phyloP scores from a whole-genome alignment of 208 protist species.

The Leptomonas pyrrhocoris region DNA sequence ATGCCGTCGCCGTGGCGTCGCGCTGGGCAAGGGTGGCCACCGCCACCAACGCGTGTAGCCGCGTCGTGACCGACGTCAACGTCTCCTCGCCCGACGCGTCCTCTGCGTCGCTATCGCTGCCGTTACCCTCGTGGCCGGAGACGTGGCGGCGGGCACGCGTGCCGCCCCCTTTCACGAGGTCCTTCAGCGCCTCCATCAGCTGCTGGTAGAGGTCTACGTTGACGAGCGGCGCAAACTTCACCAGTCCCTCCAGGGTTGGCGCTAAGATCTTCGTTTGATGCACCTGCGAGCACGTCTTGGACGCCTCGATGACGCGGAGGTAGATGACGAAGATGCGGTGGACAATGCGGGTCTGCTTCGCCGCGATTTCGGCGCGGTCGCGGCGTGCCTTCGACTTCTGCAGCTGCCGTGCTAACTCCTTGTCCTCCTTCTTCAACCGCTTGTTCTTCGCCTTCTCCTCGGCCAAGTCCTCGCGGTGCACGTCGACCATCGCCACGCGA shows the following conservation, averaged over 20 bases:
- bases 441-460: slow-evolving; percentile 94
- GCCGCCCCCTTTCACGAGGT: slow-evolving; percentile 68
- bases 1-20: slow-evolving; percentile 77
- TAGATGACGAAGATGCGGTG: slow-evolving; percentile 93
- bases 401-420: slow-evolving; percentile 90
- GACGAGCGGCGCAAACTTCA: slow-evolving; percentile 92
- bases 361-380: slow-evolving; percentile 83
- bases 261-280: slow-evolving; percentile 91
- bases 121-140: slow-evolving; percentile 2
- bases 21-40: slow-evolving; percentile 87
- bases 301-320: slow-evolving; percentile 87
- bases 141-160: not conserved
- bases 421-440: slow-evolving; percentile 90
- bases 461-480: slow-evolving; percentile 87
- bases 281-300: slow-evolving; percentile 75
- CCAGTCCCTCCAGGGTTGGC: slow-evolving; percentile 85
- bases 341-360: slow-evolving; percentile 88
- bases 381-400: slow-evolving; percentile 91
- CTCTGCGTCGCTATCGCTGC: slow-evolving; percentile 5
- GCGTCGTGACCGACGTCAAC: slow-evolving; percentile 72
- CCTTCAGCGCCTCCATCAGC: slow-evolving; percentile 86
- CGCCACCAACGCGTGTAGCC: slow-evolving; percentile 88
- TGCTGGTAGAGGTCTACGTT: slow-evolving; percentile 92
- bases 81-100: slow-evolving; percentile 53
- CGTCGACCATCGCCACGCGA: slow-evolving; percentile 92